Evolutionary conservation across 2,329 filamentous ascomycete genomes (phyloP), one percentile per base, ranked within the genome.

Genomic region (Colletotrichum lini): DNA sequence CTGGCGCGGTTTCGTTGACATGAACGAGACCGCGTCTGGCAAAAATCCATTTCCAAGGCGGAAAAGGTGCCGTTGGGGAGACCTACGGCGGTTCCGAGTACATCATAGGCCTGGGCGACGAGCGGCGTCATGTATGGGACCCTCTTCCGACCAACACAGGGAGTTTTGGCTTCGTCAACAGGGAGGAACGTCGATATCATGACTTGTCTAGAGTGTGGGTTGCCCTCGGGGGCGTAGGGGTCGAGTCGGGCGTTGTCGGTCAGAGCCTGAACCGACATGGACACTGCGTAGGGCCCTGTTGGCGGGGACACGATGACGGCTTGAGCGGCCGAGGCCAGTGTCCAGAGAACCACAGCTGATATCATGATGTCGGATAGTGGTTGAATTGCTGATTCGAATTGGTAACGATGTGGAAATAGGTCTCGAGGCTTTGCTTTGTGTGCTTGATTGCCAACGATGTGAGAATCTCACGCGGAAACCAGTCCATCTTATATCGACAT

Each of bases 41-140:
- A 81, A 15, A 77, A 72, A 1, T 78, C 72, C 38, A 82, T 71
- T 44, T 76, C 65, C 0, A 82, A 70, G 2, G 58, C 57, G 1
- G 73, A 56, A 54, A 81, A 82, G 0, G 80, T 78, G 4, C 77
- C 76, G 2, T 78, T 78, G 1, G 80, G 75, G 3, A 82, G 69
- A 6, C 80, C 81, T 6, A 78, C 6, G 7, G 72, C 59, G 4
- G 71, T 71, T 0, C 75, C 80, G 23, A 75, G 71, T 3, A 70
- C 42, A 1, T 79, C 79, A 35, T 82, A 81, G 0, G 59, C 72
- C 4, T 75, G 72, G 0, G 81, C 80, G 0, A 81, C 78, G 0
- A 72, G 71, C 0, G 80, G 78, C 0, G 80, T 77, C 81, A 82
- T 82, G 73, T 82, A 82, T 2, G 79, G 73, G 0, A 77, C 66